These are phyloP conservation scores for Schwanniomyces yamadae DNA, from an alignment of 805 yeast species.

Conservation along the genomic window DNA sequence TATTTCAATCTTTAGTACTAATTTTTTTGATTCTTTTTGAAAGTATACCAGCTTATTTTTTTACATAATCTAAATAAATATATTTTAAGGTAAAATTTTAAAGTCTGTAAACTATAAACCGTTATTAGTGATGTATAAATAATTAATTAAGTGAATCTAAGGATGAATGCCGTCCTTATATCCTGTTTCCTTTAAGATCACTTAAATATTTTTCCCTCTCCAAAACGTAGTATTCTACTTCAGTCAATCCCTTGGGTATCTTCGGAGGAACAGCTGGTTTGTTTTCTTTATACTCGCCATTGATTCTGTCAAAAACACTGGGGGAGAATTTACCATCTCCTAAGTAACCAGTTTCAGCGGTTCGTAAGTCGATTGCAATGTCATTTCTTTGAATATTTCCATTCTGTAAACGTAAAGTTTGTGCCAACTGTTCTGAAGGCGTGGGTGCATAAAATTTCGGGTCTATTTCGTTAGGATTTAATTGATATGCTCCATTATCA, in stretches of 20 bases:
- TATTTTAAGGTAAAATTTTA: too few relatives aligned
- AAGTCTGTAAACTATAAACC: too few relatives aligned
- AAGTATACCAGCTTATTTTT: too few relatives aligned
- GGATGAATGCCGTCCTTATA: slow-evolving; percentile 6
- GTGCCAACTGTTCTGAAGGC: slow-evolving; percentile 41
- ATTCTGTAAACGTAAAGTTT: slow-evolving; percentile 20
- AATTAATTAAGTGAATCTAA: too few relatives aligned
- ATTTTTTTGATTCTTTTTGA: slow-evolving; percentile 1
- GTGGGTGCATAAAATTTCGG: slow-evolving; percentile 47
- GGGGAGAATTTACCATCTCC: slow-evolving; percentile 44
- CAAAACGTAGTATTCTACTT: slow-evolving; percentile 40
- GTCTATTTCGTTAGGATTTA: slow-evolving; percentile 28
- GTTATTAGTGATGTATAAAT: too few relatives aligned
- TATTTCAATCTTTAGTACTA: not conserved
- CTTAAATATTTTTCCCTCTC: slow-evolving; percentile 39
- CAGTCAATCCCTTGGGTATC: slow-evolving; percentile 41
- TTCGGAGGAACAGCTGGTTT: slow-evolving; percentile 47
- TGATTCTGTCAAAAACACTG: slow-evolving; percentile 32
- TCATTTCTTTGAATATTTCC: slow-evolving; percentile 19
- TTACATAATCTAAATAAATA: too few relatives aligned
- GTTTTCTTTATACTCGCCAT: slow-evolving; percentile 12
- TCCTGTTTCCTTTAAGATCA: slow-evolving; percentile 38
- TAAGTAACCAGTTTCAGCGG: slow-evolving; percentile 37
- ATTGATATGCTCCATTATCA: slow-evolving; percentile 18
- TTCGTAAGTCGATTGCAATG: slow-evolving; percentile 26